phyloP scores from a whole-genome alignment of 164 flowering plant genomes.

The Echeveria elegans region DNA sequence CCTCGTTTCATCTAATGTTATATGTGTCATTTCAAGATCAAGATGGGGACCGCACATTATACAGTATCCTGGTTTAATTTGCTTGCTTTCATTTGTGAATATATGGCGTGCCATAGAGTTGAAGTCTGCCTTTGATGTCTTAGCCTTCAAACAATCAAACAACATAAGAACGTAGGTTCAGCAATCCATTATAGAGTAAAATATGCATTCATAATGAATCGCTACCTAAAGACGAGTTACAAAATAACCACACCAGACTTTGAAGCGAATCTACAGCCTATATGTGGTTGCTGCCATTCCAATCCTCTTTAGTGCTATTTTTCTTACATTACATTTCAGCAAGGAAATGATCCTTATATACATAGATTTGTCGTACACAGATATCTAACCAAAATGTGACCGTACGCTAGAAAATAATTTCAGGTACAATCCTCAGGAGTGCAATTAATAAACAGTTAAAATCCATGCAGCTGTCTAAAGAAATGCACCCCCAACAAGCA shows the following conservation, averaged over 20 bases:
- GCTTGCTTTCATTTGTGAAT: conserved; percentile 17
- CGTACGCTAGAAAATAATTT: neutral
- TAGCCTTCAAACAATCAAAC: conserved; percentile 21
- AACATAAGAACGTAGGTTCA: conserved; percentile 1
- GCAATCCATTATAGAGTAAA: neutral
- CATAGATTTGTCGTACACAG: neutral
- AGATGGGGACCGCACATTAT: conserved; percentile 46
- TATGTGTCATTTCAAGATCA: conserved; percentile 37
- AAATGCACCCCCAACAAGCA: neutral
- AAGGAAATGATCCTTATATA: neutral
- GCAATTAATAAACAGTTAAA: too few relatives aligned
- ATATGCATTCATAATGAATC: neutral
- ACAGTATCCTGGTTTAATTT: conserved; percentile 42
- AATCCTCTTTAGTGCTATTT: neutral
- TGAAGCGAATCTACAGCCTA: neutral
- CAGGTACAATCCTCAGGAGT: neutral
- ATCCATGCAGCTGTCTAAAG: neutral
- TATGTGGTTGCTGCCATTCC: neutral
- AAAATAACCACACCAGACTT: neutral
- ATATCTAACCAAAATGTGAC: neutral
- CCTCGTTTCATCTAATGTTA: conserved; percentile 27
- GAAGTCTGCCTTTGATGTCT: conserved; percentile 20
- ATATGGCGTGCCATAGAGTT: conserved; percentile 26
- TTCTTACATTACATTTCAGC: neutral
- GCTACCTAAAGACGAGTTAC: neutral